Percentiles rank a stretch among this genome's conserved stretches.
Conservation (phyloP, 257 asterid species). For the Solanum chiquidenum region DNA sequence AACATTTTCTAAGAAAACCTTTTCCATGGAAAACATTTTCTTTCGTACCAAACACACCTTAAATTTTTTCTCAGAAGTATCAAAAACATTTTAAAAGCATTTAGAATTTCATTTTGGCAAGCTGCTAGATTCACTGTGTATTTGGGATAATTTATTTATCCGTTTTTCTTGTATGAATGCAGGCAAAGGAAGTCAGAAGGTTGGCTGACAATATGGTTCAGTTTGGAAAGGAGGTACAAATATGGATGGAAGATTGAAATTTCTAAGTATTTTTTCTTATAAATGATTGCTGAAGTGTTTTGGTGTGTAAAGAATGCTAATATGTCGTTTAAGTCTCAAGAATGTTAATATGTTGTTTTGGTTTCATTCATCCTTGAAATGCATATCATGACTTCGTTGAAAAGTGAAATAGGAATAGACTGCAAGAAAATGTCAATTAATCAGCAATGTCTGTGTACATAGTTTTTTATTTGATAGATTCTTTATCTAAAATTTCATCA, state of each 20-base stretch:
- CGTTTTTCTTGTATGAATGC: not conserved
- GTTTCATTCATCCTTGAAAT: not conserved
- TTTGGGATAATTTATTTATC: not conserved
- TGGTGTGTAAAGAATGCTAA: not conserved
- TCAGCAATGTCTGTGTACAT: not conserved
- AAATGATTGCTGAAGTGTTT: not conserved
- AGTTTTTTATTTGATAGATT: not conserved
- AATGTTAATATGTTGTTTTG: not conserved
- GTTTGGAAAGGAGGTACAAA: slow-evolving; percentile 80
- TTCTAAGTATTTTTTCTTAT: not conserved
- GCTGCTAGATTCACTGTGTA: not conserved
- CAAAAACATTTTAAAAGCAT: not conserved
- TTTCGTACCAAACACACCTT: not conserved
- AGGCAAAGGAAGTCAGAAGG: slow-evolving; percentile 97
- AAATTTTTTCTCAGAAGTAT: not conserved
- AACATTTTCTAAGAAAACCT: not conserved
- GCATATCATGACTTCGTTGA: not conserved
- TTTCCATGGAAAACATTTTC: not conserved
- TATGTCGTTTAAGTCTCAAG: not conserved
- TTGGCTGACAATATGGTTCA: slow-evolving; percentile 96
- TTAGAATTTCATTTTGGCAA: not conserved
- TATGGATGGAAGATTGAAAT: not conserved
- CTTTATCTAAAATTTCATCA: not conserved
- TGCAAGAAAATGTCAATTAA: not conserved
- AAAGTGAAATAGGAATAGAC: not conserved